phyloP scores from a whole-genome alignment of 139 green algal species.

The Micromonas commoda region DNA sequence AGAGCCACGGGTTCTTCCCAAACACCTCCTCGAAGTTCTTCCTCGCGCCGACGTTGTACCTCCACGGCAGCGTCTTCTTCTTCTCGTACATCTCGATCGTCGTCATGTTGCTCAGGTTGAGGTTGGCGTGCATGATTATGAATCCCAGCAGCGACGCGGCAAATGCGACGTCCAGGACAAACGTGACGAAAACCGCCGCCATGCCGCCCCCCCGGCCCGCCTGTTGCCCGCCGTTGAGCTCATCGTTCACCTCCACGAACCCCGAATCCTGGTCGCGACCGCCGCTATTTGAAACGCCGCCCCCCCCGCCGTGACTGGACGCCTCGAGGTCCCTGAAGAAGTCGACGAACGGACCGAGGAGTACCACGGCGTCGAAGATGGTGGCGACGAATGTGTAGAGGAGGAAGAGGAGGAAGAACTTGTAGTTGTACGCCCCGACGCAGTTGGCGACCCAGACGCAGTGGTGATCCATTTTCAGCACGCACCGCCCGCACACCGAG shows the following conservation, averaged over 20 bases:
- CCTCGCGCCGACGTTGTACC: conserved; percentile 14
- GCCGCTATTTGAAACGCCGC: too few species aligned
- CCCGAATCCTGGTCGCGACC: too few species aligned
- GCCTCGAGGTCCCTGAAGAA: conserved; percentile 21
- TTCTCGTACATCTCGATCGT: conserved; percentile 50
- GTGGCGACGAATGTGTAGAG: conserved; percentile 42
- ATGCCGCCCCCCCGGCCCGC: not conserved
- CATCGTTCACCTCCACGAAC: too few species aligned
- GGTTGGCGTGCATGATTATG: conserved; percentile 45
- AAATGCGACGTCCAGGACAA: conserved; percentile 46
- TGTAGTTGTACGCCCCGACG: conserved; percentile 92
- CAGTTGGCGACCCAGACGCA: conserved; percentile 82
- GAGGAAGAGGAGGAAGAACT: conserved; percentile 91
- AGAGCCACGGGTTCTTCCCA: not conserved
- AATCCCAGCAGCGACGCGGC: conserved; percentile 43
- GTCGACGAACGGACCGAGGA: conserved; percentile 33
- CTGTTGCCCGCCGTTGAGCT: conserved; percentile 20
- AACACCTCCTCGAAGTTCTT: conserved; percentile 28
- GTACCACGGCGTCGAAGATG: conserved; percentile 18
- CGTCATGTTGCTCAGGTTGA: conserved; percentile 46
- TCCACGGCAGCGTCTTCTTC: conserved; percentile 29
- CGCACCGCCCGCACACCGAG: conserved; percentile 72
- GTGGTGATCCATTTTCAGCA: conserved; percentile 83
- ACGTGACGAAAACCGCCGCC: conserved; percentile 34
- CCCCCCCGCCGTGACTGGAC: too few species aligned